Conservation (phyloP, 1,139 yeast genomes). For the Blastobotrys indianensis region DNA sequence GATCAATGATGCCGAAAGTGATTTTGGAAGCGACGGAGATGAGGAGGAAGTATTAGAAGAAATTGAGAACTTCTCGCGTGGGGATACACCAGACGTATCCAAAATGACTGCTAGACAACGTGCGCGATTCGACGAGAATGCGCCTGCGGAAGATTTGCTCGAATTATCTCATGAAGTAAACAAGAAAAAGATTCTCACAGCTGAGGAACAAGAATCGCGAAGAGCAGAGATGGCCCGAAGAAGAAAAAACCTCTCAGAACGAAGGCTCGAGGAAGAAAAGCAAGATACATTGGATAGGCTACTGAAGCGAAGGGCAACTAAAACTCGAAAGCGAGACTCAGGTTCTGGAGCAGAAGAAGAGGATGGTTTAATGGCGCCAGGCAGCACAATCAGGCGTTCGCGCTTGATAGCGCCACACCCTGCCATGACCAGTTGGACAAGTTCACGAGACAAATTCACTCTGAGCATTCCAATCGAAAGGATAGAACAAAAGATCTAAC, state of each 20-base stretch:
- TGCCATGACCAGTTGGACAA: slow-evolving; percentile 44
- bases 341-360: slow-evolving; percentile 17
- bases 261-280: slow-evolving; percentile 85
- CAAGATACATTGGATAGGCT: slow-evolving; percentile 83
- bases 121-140: slow-evolving; percentile 30
- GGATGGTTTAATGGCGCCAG: slow-evolving; percentile 17
- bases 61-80: slow-evolving; percentile 27
- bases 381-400: slow-evolving; percentile 14
- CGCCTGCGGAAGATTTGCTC: slow-evolving; percentile 23
- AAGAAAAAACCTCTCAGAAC: slow-evolving; percentile 77
- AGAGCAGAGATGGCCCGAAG: slow-evolving; percentile 87
- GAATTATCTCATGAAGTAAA: slow-evolving; percentile 29
- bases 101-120: slow-evolving; percentile 40
- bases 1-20: slow-evolving; percentile 17
- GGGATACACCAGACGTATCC: slow-evolving; percentile 31
- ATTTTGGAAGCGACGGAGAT: slow-evolving; percentile 21
- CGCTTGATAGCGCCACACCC: slow-evolving; percentile 38
- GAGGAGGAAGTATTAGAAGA: slow-evolving; percentile 25
- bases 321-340: slow-evolving; percentile 29
- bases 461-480: slow-evolving; percentile 33
- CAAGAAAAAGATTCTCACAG: slow-evolving; percentile 57
- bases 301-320: slow-evolving; percentile 69
- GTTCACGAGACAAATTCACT: slow-evolving; percentile 26
- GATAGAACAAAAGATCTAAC: slow-evolving; percentile 4
- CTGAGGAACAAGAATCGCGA: slow-evolving; percentile 74